Evolutionary conservation across 2,329 filamentous ascomycete species (phyloP).

Genomic region (Metarhizium humberi): DNA sequence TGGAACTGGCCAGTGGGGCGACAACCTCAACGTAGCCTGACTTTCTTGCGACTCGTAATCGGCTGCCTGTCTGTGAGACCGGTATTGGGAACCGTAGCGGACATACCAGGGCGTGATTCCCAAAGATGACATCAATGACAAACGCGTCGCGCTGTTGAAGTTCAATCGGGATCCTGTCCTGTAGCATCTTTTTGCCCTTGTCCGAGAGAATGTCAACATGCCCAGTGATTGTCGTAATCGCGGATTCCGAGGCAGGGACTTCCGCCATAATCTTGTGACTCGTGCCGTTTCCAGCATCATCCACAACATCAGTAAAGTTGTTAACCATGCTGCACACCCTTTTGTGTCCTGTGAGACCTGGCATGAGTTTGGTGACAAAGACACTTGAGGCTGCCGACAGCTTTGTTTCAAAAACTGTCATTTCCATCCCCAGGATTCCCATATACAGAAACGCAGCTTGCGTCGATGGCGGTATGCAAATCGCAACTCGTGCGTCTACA

Average conservation of each 20-base stretch:
- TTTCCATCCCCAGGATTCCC: constrained; percentile 14
- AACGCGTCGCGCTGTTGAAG: constrained; percentile 30
- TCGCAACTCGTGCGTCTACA: constrained; percentile 18
- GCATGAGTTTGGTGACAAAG: constrained; percentile 22
- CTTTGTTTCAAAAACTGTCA: constrained; percentile 23
- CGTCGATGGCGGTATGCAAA: constrained; percentile 19
- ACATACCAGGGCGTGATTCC: constrained; percentile 18
- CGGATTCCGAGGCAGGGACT: constrained; percentile 17
- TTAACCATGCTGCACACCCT: too few relatives aligned
- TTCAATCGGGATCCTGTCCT: constrained; percentile 26
- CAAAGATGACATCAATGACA: constrained; percentile 30
- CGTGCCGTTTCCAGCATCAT: too few relatives aligned
- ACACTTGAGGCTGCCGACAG: constrained; percentile 20
- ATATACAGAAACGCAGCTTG: constrained; percentile 16
- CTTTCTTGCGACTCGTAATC: constrained; percentile 32
- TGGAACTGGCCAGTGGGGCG: constrained; percentile 20
- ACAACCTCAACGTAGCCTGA: constrained; percentile 36
- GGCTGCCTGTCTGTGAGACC: constrained; percentile 23
- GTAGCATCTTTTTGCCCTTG: constrained; percentile 21
- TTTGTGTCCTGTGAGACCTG: too few relatives aligned
- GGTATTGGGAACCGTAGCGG: constrained; percentile 31
- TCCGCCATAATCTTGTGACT: constrained; percentile 3
- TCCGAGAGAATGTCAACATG: constrained; percentile 27
- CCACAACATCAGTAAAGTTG: too few relatives aligned
- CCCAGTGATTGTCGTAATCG: constrained; percentile 27